Base-by-base conservation (phyloP, 2,329 filamentous ascomycete species). In the Claviceps sp. region DNA sequence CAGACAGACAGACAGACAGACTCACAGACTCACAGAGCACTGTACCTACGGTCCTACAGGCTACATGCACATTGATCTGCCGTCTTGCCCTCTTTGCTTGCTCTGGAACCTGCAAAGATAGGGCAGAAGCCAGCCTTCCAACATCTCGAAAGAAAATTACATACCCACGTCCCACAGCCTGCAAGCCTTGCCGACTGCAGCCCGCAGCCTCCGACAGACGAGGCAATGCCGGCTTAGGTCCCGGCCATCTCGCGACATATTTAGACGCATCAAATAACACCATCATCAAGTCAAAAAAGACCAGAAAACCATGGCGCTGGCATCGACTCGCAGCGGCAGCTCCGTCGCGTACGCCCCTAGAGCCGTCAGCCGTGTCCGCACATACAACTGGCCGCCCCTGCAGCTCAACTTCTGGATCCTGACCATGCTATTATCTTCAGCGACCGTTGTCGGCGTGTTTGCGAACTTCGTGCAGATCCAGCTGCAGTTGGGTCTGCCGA, bases 381-480 rank as follows among this genome's bases (percentile, higher is more conserved):
- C 75, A 43, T 85, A 85, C 71, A 79, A 80, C 68, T 85, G 82
- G 82, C 82, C 82, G 17, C 78, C 79, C n/a, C 65, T 79, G 51
- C 78, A 82, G 64, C 72, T 85, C 53, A 83, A 83, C 61, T 66
- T 84, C 49, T 84, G 82, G 79, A 78, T 85, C 61, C 69, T 85
- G 48, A 69, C 83, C 57, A 83, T 85, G 76, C 68, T 85, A 11
- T 69, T 80, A 4, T 74, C 78, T 1, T 75, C 78, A 5, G 69
- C 73, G 50, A 75, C 73, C 50, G 76, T 83, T 54, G 71, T 85
- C 42, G 82, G 81, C 50, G 74, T 84, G 20, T 80, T 83, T 56
- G 69, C 74, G 14, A 74, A 69, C 20, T 83, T 85, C 55, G 71
- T 83, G 53, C 68, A 75, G 54, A 74, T 77, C 37, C 82, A 85